Base-by-base conservation (phyloP, 352 stramenopile species). In the Discostella stelligera region DNA sequence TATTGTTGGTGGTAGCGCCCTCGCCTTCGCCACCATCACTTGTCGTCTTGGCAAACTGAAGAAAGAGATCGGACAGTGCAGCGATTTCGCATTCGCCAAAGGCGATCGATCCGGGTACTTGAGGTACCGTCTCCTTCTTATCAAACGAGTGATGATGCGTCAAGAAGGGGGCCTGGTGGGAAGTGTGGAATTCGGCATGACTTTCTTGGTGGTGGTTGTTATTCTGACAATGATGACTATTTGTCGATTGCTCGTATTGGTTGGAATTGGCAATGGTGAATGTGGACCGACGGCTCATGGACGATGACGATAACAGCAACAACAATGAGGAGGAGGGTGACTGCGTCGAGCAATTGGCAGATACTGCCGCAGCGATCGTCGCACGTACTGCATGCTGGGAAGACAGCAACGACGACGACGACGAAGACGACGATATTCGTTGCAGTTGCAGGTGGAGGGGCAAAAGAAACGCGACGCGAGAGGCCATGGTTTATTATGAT, bases 21-120 rank as follows among this genome's bases (percentile, higher is more conserved):
- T 44, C 37, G 37, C 37, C 37, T 44, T 44, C 37, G 37, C 37
- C 37, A 10, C 1, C 37, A 44, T 41, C 41, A 5, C 8, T 60
- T 44, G 7, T n/a, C 6, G 53, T 82, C 10, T 78, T 62, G 54
- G 86, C 82, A 63, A 87, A 89, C 66, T 90, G 79, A 25, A 77
- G 37, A 67, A 90, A 92, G 16, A 92, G 80, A 77, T 92, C 87
- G 11, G 79, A 77, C 5, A 90, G 48, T 14, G 83, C 85, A 13
- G 80, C 63, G 18, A 80, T 83, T 79, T 92, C 86, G 30, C 73
- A 84, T 48, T 91, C 82, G 11, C 83, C 74, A 62, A 91, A 91
- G 9, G 85, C 85, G 5, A 79, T 59, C 4, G 76, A 88, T 5
- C 85, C 85, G 2, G 79, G 72, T 25, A 20, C 14, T 16, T 20